Conservation (phyloP, 2,329 filamentous ascomycete genomes). For the Orbilia quercus region DNA sequence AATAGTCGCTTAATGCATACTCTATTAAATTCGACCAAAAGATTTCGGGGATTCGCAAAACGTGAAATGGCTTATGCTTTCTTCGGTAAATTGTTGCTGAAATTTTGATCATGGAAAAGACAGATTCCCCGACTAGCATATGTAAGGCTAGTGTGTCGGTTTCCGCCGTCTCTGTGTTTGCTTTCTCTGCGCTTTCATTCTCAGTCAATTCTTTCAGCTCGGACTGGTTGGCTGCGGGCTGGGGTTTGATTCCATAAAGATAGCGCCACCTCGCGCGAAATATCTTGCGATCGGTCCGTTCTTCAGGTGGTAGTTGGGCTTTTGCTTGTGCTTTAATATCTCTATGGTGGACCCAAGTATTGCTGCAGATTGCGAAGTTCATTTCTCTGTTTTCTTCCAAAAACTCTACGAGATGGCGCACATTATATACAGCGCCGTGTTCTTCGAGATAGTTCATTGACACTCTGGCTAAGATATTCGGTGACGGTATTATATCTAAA, state of each 20-base stretch:
- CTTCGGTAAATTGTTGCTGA: background rate
- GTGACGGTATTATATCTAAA: background rate
- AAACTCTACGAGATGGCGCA: no score
- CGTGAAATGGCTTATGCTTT: conserved; percentile 4
- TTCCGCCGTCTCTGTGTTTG: background rate
- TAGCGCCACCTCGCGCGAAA: conserved; percentile 4
- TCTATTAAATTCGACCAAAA: background rate
- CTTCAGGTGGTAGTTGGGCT: background rate
- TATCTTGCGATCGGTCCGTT: conserved; percentile 3
- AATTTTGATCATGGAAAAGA: conserved; percentile 7
- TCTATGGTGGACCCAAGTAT: conserved; percentile 3
- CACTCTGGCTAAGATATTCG: background rate
- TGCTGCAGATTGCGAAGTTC: background rate
- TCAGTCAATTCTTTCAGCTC: background rate
- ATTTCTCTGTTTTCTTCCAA: background rate
- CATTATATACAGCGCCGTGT: no score
- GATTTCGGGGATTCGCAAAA: background rate
- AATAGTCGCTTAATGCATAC: background rate
- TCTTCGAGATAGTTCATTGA: conserved; percentile 1
- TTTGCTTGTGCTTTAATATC: conserved; percentile 3
- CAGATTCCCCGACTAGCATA: background rate
- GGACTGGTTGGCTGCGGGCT: background rate
- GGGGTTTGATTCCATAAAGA: background rate
- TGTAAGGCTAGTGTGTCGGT: background rate
- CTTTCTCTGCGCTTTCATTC: background rate